Base-by-base conservation (phyloP, 306 rosid species). In the Medicago lupulina region DNA sequence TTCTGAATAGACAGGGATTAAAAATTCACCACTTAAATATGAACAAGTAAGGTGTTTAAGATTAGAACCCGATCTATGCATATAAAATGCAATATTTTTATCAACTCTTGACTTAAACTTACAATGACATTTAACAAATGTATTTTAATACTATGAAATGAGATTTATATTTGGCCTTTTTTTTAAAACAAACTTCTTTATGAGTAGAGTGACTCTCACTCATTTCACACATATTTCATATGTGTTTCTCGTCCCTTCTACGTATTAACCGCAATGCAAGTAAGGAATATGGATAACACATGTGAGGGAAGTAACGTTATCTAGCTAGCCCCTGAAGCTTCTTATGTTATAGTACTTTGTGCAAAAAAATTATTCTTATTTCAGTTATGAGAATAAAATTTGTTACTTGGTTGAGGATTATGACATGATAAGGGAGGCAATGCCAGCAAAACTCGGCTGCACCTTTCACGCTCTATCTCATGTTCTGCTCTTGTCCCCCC, bases 371-470 rank as follows among this genome's bases (percentile, higher is more conserved):
- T 51, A 51, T 51, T n/a, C 21, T 51, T 2, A 2, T 51, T 51
- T 7, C 16, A 18, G 4, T 3, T 38, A 28, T 28, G 60, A 28
- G 74, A 70, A 49, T 73, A 9, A 53, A 63, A 39, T 36, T 60
- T 68, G 43, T 40, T 13, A 49, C 38, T 57, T 54, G 41, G 50
- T 66, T 34, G 23, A 36, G 40, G 38, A 65, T 15, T 59, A 7
- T 66, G 64, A 75, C 60, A 60, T 67, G 67, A 16, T 69, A 25
- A 9, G 31, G 8, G 14, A 19, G 73, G 73, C 73, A 40, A 36
- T 70, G 67, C 39, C 58, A 74, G 83, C 65, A 73, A 80, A 67
- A 47, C 19, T 80, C 54, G 71, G 76, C 39, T 58, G 71, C 80
- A 60, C 76, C 80, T 74, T 67, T 74, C 80, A 59, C 49, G 58